phyloP scores from a whole-genome alignment of 768 basidiomycete genomes.

The Lentinus tigrinus region DNA sequence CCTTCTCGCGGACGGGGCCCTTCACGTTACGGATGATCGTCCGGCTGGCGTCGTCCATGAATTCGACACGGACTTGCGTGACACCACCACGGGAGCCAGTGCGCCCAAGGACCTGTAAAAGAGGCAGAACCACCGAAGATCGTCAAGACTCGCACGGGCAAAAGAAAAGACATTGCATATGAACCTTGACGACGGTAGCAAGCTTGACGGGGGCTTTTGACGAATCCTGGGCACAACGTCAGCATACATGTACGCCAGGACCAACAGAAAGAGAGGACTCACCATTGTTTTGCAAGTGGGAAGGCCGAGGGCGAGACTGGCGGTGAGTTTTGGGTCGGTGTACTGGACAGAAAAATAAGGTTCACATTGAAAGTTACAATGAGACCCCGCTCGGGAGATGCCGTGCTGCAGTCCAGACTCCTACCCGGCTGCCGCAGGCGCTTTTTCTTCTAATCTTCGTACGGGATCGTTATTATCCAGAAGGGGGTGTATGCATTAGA shows the following conservation, averaged over 20 bases:
- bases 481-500: background rate
- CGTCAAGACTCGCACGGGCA: background rate
- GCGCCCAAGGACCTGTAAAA: conserved; percentile 85
- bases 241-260: conserved; percentile 3
- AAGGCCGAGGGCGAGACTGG: conserved; percentile 28
- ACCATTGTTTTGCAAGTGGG: conserved; percentile 31
- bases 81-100: conserved; percentile 99
- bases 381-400: conserved; percentile 19
- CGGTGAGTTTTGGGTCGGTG: conserved; percentile 26
- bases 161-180: background rate
- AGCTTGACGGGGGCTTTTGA: conserved; percentile 95
- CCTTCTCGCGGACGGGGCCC: conserved; percentile 93
- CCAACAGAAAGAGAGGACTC: background rate
- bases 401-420: conserved; percentile 13
- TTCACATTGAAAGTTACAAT: conserved; percentile 19
- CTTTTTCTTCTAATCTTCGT: no score
- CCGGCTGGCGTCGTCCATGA: conserved; percentile 95
- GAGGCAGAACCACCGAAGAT: conserved; percentile 4
- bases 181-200: conserved; percentile 91
- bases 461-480: background rate
- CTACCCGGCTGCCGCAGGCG: background rate
- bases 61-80: conserved; percentile 98
- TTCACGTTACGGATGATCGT: conserved; percentile 99
- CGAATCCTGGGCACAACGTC: conserved; percentile 56
- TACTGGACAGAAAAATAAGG: conserved; percentile 32